phyloP scores from a whole-genome alignment of 2,329 filamentous ascomycete genomes.

The Pseudophaeomoniella oleicola region DNA sequence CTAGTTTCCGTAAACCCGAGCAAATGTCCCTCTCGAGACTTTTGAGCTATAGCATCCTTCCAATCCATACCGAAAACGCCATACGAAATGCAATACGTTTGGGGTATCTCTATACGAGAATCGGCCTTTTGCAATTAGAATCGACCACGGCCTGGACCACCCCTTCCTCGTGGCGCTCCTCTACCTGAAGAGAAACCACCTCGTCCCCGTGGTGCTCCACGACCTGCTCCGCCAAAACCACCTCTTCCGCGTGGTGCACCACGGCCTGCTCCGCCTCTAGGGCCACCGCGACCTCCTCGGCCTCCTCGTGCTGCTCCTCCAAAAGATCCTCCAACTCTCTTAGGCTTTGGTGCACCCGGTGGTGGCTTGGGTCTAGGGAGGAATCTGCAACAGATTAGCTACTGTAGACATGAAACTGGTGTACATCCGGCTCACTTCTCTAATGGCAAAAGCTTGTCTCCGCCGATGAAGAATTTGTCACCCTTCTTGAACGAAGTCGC shows the following conservation, averaged over 20 bases:
- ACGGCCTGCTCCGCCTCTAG: conserved; percentile 19
- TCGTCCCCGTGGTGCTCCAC: conserved; percentile 17
- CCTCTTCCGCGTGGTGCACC: conserved; percentile 41
- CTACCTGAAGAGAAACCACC: conserved; percentile 18
- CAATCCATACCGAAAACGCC: conserved; percentile 24
- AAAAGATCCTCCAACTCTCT: conserved; percentile 49
- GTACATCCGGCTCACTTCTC: conserved; percentile 46
- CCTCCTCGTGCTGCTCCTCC: conserved; percentile 13
- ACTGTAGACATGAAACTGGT: conserved; percentile 1
- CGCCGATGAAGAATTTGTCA: conserved; percentile 93
- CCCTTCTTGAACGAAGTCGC: conserved; percentile 87
- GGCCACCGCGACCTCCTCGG: conserved; percentile 28
- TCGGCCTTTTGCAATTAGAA: too few relatives aligned
- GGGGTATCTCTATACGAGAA: too few relatives aligned
- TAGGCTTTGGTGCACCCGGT: conserved; percentile 51
- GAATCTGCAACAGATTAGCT: conserved; percentile 42
- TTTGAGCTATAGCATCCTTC: conserved; percentile 11
- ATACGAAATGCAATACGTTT: conserved; percentile 18
- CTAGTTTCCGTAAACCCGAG: background rate
- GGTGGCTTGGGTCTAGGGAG: conserved; percentile 78
- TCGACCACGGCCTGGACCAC: conserved; percentile 18
- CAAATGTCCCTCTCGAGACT: background rate
- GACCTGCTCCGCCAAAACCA: conserved; percentile 27
- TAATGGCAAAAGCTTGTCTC: conserved; percentile 85
- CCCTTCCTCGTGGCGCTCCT: conserved; percentile 15